Percentiles rank a stretch among this genome's conserved stretches.
These are phyloP conservation scores for Evansstolkia leycettana DNA, from an alignment of 495 filamentous ascomycete genomes.

Conservation along the genomic window DNA sequence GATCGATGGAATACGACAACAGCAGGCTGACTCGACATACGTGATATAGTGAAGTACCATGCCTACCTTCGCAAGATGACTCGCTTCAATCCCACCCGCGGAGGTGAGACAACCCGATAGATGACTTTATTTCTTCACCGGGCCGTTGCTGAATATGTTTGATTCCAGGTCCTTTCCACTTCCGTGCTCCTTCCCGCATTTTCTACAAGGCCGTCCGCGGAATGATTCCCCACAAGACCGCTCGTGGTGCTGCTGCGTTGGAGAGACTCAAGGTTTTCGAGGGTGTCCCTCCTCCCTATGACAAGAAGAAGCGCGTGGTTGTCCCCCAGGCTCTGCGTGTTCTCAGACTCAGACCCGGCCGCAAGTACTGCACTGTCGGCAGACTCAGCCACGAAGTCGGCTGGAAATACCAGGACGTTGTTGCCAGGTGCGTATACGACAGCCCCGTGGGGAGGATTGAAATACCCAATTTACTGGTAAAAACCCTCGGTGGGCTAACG, in stretches of 20 bases:
- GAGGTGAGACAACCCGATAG: slow-evolving; percentile 48
- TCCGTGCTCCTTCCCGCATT: slow-evolving; percentile 95
- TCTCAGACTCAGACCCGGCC: slow-evolving; percentile 88
- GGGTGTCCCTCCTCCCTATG: slow-evolving; percentile 96
- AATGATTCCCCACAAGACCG: slow-evolving; percentile 99
- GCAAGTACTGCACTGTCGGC: slow-evolving; percentile 99
- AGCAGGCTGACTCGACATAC: slow-evolving; percentile 23
- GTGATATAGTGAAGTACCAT: slow-evolving; percentile 89
- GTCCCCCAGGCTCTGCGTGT: slow-evolving; percentile 96
- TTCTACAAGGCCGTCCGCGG: slow-evolving; percentile 99
- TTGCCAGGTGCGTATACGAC: slow-evolving; percentile 89
- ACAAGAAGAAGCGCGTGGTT: slow-evolving; percentile 99
- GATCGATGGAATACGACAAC: too few relatives aligned
- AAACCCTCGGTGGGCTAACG: too few relatives aligned
- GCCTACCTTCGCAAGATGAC: slow-evolving; percentile 99
- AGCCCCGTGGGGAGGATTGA: too few relatives aligned
- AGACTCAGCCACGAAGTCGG: slow-evolving; percentile 96
- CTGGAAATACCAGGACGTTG: slow-evolving; percentile 99
- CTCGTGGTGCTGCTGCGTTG: slow-evolving; percentile 89
- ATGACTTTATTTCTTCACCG: neutral
- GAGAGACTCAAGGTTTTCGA: slow-evolving; percentile 99
- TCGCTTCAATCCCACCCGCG: slow-evolving; percentile 96
- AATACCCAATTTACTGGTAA: too few relatives aligned
- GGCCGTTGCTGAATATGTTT: slow-evolving; percentile 24
- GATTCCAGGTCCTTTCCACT: slow-evolving; percentile 84